Percentiles rank a stretch among this genome's conserved stretches.
Conservation (phyloP, 2,329 filamentous ascomycete species). For the Xylariales sp. region DNA sequence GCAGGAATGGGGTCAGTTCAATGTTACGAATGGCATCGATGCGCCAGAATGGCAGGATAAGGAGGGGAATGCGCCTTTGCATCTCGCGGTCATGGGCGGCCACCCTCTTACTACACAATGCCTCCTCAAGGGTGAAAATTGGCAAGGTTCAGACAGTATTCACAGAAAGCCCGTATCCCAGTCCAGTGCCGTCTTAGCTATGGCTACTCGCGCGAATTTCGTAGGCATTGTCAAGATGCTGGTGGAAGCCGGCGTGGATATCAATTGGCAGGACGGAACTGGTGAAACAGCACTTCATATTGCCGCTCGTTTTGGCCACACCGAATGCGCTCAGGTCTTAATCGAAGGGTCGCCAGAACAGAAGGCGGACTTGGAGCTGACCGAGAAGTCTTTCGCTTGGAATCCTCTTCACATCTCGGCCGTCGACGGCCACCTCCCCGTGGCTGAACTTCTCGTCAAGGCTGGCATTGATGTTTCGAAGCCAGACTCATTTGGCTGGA, state of each 20-base stretch:
- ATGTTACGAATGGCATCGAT: slow-evolving; percentile 87
- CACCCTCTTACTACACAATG: slow-evolving; percentile 87
- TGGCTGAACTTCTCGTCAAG: slow-evolving; percentile 81
- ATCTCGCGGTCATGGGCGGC: slow-evolving; percentile 91
- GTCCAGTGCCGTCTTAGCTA: slow-evolving; percentile 86
- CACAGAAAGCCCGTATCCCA: slow-evolving; percentile 78
- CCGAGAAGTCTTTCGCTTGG: slow-evolving; percentile 90
- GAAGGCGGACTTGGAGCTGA: slow-evolving; percentile 79
- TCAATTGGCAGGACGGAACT: slow-evolving; percentile 91
- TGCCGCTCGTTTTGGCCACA: slow-evolving; percentile 88
- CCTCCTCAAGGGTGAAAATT: slow-evolving; percentile 83
- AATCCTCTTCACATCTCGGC: slow-evolving; percentile 94
- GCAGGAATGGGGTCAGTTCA: slow-evolving; percentile 88
- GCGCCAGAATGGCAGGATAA: slow-evolving; percentile 89
- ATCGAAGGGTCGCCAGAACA: slow-evolving; percentile 76
- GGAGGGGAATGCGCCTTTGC: slow-evolving; percentile 90
- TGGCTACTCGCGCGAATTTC: slow-evolving; percentile 91
- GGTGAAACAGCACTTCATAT: slow-evolving; percentile 94
- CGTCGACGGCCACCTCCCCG: slow-evolving; percentile 83
- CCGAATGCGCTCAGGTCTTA: slow-evolving; percentile 81
- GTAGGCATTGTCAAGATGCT: slow-evolving; percentile 85
- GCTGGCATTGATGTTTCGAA: slow-evolving; percentile 81
- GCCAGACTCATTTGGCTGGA: slow-evolving; percentile 91
- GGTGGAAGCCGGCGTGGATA: slow-evolving; percentile 88
- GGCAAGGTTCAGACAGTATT: slow-evolving; percentile 73